A percentile compares a stretch with the other conserved stretches of the same genome.
Evolutionary conservation across 2,329 filamentous ascomycete genomes (phyloP).

Genomic region (Fusarium pseudonygamai): DNA sequence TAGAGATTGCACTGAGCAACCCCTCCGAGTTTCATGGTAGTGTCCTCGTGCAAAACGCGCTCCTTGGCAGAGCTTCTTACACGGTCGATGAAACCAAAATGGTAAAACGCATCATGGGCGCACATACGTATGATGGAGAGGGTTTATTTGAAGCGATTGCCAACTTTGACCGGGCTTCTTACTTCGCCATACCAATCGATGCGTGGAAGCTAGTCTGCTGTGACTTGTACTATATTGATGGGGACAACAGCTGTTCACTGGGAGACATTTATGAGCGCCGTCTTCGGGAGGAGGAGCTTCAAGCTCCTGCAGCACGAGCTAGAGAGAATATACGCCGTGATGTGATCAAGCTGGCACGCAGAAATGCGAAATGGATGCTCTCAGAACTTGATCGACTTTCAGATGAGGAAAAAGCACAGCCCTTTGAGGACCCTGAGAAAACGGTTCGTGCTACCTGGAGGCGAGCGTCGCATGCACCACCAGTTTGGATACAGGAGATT

Average conservation of each 20-base stretch:
- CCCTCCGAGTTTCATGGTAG: background rate
- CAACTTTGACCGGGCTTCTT: background rate
- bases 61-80: background rate
- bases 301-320: background rate
- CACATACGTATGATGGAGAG: background rate
- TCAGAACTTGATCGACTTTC: background rate
- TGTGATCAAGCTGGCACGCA: background rate
- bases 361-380: background rate
- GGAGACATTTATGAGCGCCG: background rate
- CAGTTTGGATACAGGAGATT: background rate
- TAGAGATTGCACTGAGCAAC: background rate
- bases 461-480: background rate
- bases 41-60: background rate
- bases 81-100: rapidly evolving
- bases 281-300: background rate
- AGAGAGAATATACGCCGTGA: background rate
- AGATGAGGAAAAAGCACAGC: background rate
- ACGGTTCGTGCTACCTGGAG: background rate
- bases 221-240: background rate
- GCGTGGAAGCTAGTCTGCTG: background rate
- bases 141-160: background rate
- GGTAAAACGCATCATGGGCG: background rate
- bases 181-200: background rate
- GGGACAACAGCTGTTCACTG: background rate
- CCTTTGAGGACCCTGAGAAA: background rate